Evolutionary conservation across 257 asterid species (phyloP).

Genomic region (Cruciata laevipes): DNA sequence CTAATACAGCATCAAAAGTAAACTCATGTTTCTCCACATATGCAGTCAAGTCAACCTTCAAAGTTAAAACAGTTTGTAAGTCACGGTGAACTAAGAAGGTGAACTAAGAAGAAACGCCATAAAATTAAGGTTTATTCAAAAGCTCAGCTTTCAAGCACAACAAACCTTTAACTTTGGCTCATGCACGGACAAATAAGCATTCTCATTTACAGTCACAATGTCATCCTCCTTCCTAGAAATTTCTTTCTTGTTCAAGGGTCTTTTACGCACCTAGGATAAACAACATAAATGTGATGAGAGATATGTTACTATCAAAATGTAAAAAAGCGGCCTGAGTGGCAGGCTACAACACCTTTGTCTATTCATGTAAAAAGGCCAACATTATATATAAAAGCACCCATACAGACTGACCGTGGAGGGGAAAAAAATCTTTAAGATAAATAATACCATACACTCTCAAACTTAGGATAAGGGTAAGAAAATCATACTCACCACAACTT

Average conservation of each 20-base stretch:
- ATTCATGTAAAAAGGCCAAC: not conserved
- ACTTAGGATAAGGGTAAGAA: conserved; percentile 1
- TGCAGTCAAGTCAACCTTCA: conserved; percentile 95
- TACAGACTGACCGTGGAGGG: too few relatives aligned
- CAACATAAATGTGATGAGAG: conserved; percentile 10
- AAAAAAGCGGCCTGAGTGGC: not conserved
- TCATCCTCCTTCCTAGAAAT: conserved; percentile 83
- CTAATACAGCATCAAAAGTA: conserved; percentile 94
- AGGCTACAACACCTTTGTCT: not conserved
- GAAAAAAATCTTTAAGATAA: too few relatives aligned
- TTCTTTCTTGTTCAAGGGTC: conserved; percentile 97
- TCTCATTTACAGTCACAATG: conserved; percentile 69
- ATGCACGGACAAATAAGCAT: conserved; percentile 66
- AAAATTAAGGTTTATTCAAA: not conserved
- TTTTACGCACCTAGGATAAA: conserved; percentile 77
- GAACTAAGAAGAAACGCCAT: conserved; percentile 4
- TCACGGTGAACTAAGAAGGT: conserved; percentile 9
- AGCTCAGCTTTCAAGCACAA: not conserved
- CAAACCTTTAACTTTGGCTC: conserved; percentile 93
- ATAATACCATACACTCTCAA: not conserved
- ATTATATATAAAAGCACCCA: not conserved
- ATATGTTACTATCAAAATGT: not conserved
- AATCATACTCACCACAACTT: conserved; percentile 73
- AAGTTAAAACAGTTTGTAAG: conserved; percentile 25
- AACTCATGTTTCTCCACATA: conserved; percentile 96